phyloP scores from a whole-genome alignment of 768 basidiomycete genomes.

The Amanita jacksonii region DNA sequence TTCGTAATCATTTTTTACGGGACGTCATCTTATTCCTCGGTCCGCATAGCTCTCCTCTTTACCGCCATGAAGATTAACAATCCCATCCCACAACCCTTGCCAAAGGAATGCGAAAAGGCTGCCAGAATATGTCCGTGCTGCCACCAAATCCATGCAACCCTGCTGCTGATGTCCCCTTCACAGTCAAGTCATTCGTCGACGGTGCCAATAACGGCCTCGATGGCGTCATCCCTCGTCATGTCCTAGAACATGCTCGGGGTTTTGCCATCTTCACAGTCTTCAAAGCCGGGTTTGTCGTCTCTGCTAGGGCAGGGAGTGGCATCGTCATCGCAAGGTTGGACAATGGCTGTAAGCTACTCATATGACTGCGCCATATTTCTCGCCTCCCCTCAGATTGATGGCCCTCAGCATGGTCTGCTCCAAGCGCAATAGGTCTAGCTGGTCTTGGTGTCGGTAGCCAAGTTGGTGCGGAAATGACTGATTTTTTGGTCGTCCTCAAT shows the following conservation, averaged over 20 bases:
- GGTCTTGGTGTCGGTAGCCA: constrained; percentile 86
- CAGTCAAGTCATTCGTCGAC: constrained; percentile 83
- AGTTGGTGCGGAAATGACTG: constrained; percentile 79
- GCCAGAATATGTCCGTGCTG: constrained; percentile 69
- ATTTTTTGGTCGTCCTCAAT: constrained; percentile 86
- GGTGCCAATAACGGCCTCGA: constrained; percentile 76
- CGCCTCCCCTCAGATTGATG: constrained; percentile 4
- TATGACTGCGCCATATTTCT: constrained; percentile 3
- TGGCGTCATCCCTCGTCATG: constrained; percentile 45
- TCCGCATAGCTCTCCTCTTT: not conserved
- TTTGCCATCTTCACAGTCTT: constrained; percentile 90
- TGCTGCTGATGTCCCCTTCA: constrained; percentile 4
- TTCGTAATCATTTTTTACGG: not conserved
- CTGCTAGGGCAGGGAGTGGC: constrained; percentile 77
- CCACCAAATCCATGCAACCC: constrained; percentile 6
- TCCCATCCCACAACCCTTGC: constrained; percentile 48
- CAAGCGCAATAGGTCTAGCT: constrained; percentile 89
- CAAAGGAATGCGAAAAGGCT: constrained; percentile 82
- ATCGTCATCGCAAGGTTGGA: constrained; percentile 79
- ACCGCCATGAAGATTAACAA: constrained; percentile 35
- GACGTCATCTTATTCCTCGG: not conserved
- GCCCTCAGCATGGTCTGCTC: constrained; percentile 77
- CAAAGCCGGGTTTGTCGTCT: constrained; percentile 68
- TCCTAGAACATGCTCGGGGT: constrained; percentile 47
- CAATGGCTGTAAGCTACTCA: constrained; percentile 67